A percentile compares a stretch with the other conserved stretches of the same genome.
phyloP scores from a whole-genome alignment of 1,139 yeast species.

The Saccharomyces hybrid region DNA sequence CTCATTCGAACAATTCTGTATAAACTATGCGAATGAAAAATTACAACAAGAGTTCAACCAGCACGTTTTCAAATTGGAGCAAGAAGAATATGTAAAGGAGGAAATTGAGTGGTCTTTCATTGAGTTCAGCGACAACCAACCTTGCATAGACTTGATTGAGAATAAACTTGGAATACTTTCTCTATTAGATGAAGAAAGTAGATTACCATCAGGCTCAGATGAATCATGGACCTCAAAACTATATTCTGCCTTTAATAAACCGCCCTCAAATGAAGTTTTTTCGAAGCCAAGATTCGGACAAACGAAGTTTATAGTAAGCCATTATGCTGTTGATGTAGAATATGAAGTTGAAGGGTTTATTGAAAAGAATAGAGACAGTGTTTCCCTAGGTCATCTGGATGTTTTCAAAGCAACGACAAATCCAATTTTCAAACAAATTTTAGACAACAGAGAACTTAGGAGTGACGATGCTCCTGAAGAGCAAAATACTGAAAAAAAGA shows the following conservation, averaged over 20 bases:
- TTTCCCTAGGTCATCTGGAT: slow-evolving; percentile 90
- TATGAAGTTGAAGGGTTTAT: slow-evolving; percentile 93
- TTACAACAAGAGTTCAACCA: slow-evolving; percentile 96
- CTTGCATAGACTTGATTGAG: slow-evolving; percentile 90
- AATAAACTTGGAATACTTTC: slow-evolving; percentile 81
- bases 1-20: slow-evolving; percentile 95
- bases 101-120: slow-evolving; percentile 96
- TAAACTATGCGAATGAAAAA: slow-evolving; percentile 95
- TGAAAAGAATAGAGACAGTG: slow-evolving; percentile 95
- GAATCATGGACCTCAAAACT: slow-evolving; percentile 88
- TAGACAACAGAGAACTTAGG: slow-evolving; percentile 43
- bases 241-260: slow-evolving; percentile 75
- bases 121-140: slow-evolving; percentile 94
- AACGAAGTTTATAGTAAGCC: slow-evolving; percentile 81
- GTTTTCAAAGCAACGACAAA: slow-evolving; percentile 67
- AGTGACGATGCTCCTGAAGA: slow-evolving; percentile 30
- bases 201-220: slow-evolving; percentile 90
- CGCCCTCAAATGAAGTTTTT: slow-evolving; percentile 71
- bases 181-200: slow-evolving; percentile 87
- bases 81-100: slow-evolving; percentile 87
- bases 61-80: slow-evolving; percentile 93
- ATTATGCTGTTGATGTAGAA: slow-evolving; percentile 89
- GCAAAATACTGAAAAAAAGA: slow-evolving; percentile 29
- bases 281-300: slow-evolving; percentile 93
- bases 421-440: slow-evolving; percentile 52